Percentiles rank a stretch among this genome's conserved stretches.
These are phyloP conservation scores for Linnemannia schmuckeri DNA, from an alignment of 192 early-diverging fungal species.

Conservation along the genomic window DNA sequence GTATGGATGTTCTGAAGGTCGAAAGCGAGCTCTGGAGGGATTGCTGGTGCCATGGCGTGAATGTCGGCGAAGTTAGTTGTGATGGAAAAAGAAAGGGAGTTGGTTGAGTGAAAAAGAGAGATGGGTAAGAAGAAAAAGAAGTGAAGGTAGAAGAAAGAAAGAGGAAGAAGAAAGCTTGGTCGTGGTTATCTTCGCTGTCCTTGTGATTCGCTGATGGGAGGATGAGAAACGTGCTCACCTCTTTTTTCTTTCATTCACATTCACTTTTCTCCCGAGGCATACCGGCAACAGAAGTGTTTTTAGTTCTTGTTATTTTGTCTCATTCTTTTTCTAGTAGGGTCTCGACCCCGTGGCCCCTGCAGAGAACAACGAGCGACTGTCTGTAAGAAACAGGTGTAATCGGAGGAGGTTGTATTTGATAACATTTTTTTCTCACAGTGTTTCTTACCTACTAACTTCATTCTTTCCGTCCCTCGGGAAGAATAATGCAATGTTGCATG, in stretches of 20 bases:
- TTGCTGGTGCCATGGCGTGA: conserved; percentile 26
- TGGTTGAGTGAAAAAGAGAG: neutral
- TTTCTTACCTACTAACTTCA: neutral
- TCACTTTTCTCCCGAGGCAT: neutral
- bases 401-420: neutral
- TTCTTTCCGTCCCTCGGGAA: neutral
- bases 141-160: neutral
- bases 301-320: neutral
- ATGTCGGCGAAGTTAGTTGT: neutral
- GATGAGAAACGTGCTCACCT: neutral
- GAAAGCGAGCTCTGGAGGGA: conserved; percentile 38
- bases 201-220: neutral
- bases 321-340: neutral
- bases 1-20: conserved; percentile 44
- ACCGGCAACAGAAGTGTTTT: neutral
- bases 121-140: neutral
- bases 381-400: neutral
- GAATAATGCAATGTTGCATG: neutral
- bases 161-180: conserved; percentile 5
- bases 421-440: neutral
- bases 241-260: neutral
- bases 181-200: neutral
- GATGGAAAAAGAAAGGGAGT: neutral
- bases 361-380: neutral
- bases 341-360: neutral